These are phyloP conservation scores for grape (Vitis vinifera) DNA, from an alignment of 164 flowering plant genomes.

Conservation along the genomic window ASM3070453v1 NC_081805.1:2846501-2847000, in stretches of 20 bases:
- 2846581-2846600: constrained; percentile 5
- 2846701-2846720: constrained; percentile 66
- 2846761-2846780: constrained; percentile 59
- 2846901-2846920: neutral
- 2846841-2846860: neutral
- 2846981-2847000: too few species aligned
- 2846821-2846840: neutral
- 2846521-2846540: neutral
- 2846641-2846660: constrained; percentile 38
- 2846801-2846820: neutral
- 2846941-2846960: too few species aligned
- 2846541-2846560: neutral
- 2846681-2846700: constrained; percentile 48
- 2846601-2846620: constrained; percentile 9
- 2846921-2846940: too few species aligned
- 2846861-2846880: neutral
- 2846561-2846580: neutral
- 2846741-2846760: constrained; percentile 71
- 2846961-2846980: too few species aligned
- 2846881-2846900: neutral
- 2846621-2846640: constrained; percentile 52
- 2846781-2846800: neutral
- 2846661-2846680: constrained; percentile 32
- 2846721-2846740: constrained; percentile 61
- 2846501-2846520: neutral